A percentile compares a stretch with the other conserved stretches of the same genome.
These are phyloP conservation scores for Dactylellina sp. DNA, from an alignment of 2,329 filamentous ascomycete species.

Conservation along the genomic window DNA sequence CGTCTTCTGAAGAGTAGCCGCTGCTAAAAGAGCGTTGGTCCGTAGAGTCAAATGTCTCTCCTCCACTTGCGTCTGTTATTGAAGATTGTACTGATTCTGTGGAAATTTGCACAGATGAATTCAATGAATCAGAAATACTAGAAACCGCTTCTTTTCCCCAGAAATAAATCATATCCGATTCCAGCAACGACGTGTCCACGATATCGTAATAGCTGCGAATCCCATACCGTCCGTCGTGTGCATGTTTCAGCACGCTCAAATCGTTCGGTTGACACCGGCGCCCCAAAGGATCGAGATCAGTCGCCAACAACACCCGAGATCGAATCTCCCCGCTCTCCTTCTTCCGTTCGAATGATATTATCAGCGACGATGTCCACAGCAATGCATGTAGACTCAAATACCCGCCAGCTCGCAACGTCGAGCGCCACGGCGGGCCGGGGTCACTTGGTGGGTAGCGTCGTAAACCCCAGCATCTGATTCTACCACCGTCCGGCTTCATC, in stretches of 20 bases:
- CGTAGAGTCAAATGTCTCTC: background rate
- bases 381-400: slow-evolving; percentile 33
- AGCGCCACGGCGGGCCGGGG: slow-evolving; percentile 30
- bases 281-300: background rate
- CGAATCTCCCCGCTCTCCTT: slow-evolving; percentile 5
- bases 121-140: background rate
- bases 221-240: slow-evolving; percentile 27
- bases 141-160: slow-evolving; percentile 1
- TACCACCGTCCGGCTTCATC: background rate
- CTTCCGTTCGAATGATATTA: slow-evolving; percentile 10
- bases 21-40: background rate
- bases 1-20: background rate
- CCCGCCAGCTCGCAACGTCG: slow-evolving; percentile 10
- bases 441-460: slow-evolving; percentile 31
- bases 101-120: background rate
- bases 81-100: background rate
- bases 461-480: slow-evolving; percentile 12
- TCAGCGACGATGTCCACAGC: slow-evolving; percentile 22
- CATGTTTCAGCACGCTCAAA: slow-evolving; percentile 24
- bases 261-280: background rate
- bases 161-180: slow-evolving; percentile 29
- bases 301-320: background rate
- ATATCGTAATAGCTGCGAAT: slow-evolving; percentile 30
- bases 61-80: no score
- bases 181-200: slow-evolving; percentile 25